Percentiles rank a stretch among this genome's conserved stretches.
These are phyloP conservation scores for Dimargaris xerosporica DNA, from an alignment of 192 early-diverging fungal species.

Conservation along the genomic window DNA sequence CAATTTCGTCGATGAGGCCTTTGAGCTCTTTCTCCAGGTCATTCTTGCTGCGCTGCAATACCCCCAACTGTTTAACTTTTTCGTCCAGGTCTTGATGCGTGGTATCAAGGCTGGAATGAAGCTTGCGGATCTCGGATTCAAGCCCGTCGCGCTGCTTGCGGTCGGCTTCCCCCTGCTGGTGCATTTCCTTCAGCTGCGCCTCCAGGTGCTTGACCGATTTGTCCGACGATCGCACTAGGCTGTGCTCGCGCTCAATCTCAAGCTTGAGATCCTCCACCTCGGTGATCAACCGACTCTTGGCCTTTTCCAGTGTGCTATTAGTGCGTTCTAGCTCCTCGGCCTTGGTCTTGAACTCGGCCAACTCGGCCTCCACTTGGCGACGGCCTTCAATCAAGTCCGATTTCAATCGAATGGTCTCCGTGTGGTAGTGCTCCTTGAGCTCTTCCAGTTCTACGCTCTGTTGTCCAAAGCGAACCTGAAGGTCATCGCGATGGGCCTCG, in stretches of 20 bases:
- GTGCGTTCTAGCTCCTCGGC: constrained; percentile 42
- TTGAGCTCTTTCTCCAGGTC: constrained; percentile 53
- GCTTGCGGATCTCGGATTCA: constrained; percentile 40
- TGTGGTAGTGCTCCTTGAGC: constrained; percentile 42
- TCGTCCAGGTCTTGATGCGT: constrained; percentile 44
- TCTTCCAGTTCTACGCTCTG: constrained; percentile 48
- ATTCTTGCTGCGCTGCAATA: constrained; percentile 41
- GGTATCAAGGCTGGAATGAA: constrained; percentile 38
- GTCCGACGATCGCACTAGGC: constrained; percentile 18
- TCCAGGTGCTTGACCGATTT: constrained; percentile 13
- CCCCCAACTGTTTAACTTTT: constrained; percentile 29
- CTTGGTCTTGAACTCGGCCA: constrained; percentile 46
- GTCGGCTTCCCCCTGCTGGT: constrained; percentile 35
- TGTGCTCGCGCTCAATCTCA: constrained; percentile 63
- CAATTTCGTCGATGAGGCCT: constrained; percentile 51
- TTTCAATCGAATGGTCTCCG: constrained; percentile 35
- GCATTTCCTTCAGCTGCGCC: constrained; percentile 15
- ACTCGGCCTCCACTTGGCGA: constrained; percentile 37
- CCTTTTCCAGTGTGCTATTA: constrained; percentile 49
- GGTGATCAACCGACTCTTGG: constrained; percentile 40
- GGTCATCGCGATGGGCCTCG: constrained; percentile 29
- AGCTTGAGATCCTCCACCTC: constrained; percentile 64
- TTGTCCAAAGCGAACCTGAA: constrained; percentile 31
- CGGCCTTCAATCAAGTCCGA: constrained; percentile 39
- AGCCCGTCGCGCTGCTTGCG: constrained; percentile 37